Evolutionary conservation across 2,329 filamentous ascomycete genomes (phyloP).

Genomic region (Penicillium sp.): DNA sequence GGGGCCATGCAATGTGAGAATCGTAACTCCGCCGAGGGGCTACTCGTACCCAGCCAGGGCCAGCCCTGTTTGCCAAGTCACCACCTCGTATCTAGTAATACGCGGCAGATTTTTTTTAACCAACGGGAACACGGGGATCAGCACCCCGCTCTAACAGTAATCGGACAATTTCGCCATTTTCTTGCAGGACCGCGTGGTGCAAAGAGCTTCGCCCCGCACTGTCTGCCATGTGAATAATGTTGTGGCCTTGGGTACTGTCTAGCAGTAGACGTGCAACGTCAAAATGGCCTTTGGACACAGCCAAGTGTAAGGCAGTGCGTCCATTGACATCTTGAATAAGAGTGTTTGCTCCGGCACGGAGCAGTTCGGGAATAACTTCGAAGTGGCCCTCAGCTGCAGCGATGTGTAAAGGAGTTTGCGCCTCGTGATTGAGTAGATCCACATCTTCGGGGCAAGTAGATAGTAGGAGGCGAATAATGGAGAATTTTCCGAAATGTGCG

Average conservation of each 20-base stretch:
- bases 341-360: neutral
- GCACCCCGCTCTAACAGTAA: neutral
- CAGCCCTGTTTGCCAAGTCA: neutral
- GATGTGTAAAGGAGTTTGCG: slow-evolving; percentile 1
- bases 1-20: neutral
- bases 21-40: neutral
- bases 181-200: neutral
- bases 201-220: neutral
- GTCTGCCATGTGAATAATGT: neutral
- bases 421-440: neutral
- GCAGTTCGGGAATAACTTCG: neutral
- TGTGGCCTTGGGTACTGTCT: neutral
- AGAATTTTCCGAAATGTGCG: neutral
- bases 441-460: slow-evolving; percentile 2
- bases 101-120: neutral
- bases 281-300: neutral
- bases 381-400: neutral
- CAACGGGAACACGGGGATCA: neutral
- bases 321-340: neutral
- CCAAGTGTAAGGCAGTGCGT: neutral
- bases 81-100: neutral
- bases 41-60: neutral
- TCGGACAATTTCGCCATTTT: neutral
- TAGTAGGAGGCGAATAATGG: neutral
- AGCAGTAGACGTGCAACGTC: neutral